These are phyloP conservation scores for Epichloe bromicola DNA, from an alignment of 2,329 filamentous ascomycete genomes.

Conservation along the genomic window DNA sequence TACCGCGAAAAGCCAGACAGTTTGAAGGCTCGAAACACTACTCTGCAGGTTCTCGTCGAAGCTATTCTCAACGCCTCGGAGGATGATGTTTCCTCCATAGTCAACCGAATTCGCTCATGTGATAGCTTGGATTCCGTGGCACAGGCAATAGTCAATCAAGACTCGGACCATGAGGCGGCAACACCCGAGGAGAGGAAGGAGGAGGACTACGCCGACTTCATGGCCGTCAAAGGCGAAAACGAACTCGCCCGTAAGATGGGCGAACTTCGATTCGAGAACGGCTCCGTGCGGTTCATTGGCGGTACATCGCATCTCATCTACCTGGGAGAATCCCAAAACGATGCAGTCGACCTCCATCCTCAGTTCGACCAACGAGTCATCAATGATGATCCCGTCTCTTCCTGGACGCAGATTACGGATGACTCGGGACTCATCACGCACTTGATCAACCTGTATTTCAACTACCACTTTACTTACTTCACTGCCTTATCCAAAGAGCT, in stretches of 20 bases:
- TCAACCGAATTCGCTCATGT: constrained; percentile 78
- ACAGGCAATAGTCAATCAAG: constrained; percentile 36
- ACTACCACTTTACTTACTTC: constrained; percentile 95
- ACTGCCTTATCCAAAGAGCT: constrained; percentile 75
- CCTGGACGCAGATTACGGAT: constrained; percentile 77
- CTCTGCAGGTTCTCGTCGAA: constrained; percentile 82
- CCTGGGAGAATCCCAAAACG: constrained; percentile 38
- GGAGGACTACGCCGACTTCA: constrained; percentile 25
- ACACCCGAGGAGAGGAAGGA: constrained; percentile 26
- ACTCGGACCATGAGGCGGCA: constrained; percentile 10
- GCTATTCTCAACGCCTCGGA: constrained; percentile 85
- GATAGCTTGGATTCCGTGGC: constrained; percentile 51
- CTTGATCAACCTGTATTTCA: constrained; percentile 94
- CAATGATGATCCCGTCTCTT: constrained; percentile 58
- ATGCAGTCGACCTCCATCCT: constrained; percentile 23
- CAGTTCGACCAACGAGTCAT: constrained; percentile 33
- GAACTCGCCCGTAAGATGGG: constrained; percentile 90
- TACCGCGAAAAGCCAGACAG: constrained; percentile 89
- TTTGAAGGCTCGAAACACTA: constrained; percentile 75
- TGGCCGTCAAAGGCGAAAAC: constrained; percentile 48
- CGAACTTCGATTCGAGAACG: constrained; percentile 75
- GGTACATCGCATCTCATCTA: constrained; percentile 91
- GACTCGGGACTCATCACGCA: constrained; percentile 71
- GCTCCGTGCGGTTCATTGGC: constrained; percentile 79
- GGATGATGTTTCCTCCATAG: constrained; percentile 68